phyloP scores from a whole-genome alignment of 768 basidiomycete genomes.

The Suillus plorans region DNA sequence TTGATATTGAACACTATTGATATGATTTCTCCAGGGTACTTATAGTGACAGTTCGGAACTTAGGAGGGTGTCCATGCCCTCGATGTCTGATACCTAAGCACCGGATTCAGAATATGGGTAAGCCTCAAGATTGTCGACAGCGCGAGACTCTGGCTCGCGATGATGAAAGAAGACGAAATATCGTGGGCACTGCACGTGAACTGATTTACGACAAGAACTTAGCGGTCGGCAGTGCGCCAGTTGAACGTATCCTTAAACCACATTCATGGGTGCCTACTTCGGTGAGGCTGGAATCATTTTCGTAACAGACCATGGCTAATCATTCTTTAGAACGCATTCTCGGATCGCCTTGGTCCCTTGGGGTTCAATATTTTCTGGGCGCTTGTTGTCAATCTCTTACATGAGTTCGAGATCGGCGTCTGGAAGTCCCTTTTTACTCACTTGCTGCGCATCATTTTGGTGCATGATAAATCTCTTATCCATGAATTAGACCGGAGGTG shows the following conservation, averaged over 20 bases:
- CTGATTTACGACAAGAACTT: too few species aligned
- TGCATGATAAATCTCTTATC: background rate
- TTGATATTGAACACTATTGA: background rate
- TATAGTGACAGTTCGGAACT: constrained; percentile 23
- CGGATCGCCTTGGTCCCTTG: background rate
- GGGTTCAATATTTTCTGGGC: background rate
- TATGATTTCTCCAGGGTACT: constrained; percentile 18
- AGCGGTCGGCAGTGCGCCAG: too few species aligned
- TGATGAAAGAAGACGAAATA: too few species aligned
- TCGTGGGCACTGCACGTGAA: too few species aligned
- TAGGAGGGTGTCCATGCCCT: constrained; percentile 25
- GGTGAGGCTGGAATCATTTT: background rate
- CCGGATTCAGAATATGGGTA: constrained; percentile 16
- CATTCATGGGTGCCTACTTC: background rate
- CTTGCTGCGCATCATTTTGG: background rate
- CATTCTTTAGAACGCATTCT: background rate
- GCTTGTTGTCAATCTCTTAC: background rate
- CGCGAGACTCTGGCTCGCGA: too few species aligned
- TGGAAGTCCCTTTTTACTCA: background rate
- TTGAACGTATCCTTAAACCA: background rate
- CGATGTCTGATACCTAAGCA: constrained; percentile 21
- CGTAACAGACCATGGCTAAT: background rate
- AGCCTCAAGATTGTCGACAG: background rate
- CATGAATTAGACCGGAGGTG: background rate
- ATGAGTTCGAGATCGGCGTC: background rate